Base-by-base conservation (phyloP, 2,329 filamentous ascomycete genomes). In the Gaeumannomyces tritici region DNA sequence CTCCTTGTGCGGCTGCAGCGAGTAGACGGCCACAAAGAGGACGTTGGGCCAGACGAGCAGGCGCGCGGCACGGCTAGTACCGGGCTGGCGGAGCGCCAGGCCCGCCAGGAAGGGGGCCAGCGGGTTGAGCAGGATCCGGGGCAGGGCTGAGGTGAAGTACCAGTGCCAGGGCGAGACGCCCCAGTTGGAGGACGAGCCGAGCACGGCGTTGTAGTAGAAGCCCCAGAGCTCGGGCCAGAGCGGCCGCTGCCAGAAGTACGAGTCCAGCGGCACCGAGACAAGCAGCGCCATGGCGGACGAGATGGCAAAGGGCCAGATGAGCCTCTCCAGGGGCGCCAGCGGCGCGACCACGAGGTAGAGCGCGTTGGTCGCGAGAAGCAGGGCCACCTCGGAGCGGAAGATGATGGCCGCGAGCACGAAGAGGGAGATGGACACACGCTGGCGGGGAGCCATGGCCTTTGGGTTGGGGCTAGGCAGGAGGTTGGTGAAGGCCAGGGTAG, bases 1-100 rank as follows among this genome's bases (percentile, higher is more conserved):
- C 76, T 99, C 95, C 73, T 99, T 99, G 77, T 99, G 95, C 0
- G 93, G 93, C 65, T 96, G 89, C 60, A 91, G 69, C 66, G 91
- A 96, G 79, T 96, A 98, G 56, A 96, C 74, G 5, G 82, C 82
- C 26, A 96, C 80, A 73, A 93, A 99, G 33, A 83, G 73, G 1
- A 96, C 67, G 12, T 84, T 82, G 0, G 95, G 92, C 2, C 88
- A 68, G 4, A 90, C 78, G 0, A 90, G 69, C 8, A 78, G 75
- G 21, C 74, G 70, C 0, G 80, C 77, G 6, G 75, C 73, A 4
- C 72, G 72, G 11, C 74, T 71, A 0, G 79, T 81, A 2, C 77
- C 78, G 0, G 79, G 77, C 8, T 79, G 77, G 13, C 72, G 71
- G 11, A 86, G 76, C 3, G 86, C 79, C 7, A 83, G 72, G 7